These are phyloP conservation scores for Rutstroemia sp. DNA, from an alignment of 2,329 filamentous ascomycete genomes.

Conservation along the genomic window DNA sequence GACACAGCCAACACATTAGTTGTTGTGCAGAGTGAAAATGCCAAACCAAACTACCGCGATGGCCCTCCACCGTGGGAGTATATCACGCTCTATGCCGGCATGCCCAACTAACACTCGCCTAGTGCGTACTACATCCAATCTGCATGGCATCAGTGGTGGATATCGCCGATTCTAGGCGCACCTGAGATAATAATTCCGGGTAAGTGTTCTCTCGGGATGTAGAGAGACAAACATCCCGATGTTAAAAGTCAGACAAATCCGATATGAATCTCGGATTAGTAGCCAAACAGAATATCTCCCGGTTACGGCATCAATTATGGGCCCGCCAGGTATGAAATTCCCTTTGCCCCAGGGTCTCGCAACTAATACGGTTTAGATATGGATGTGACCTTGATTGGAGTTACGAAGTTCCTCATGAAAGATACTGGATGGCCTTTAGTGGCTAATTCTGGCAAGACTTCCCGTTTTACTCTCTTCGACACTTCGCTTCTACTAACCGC, in stretches of 20 bases:
- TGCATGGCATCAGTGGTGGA: neutral
- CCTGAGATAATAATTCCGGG: neutral
- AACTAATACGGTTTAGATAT: neutral
- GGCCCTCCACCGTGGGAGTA: neutral
- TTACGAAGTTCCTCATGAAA: neutral
- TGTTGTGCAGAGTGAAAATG: neutral
- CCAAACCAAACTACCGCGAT: neutral
- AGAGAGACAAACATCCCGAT: neutral
- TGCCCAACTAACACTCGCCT: neutral
- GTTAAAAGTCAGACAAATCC: neutral
- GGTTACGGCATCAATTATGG: neutral
- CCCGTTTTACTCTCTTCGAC: too few species aligned
- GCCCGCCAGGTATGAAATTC: neutral
- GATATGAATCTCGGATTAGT: conserved; percentile 1
- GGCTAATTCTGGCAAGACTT: neutral
- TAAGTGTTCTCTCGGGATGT: neutral
- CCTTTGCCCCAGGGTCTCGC: neutral
- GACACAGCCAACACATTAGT: neutral
- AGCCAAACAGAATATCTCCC: conserved; percentile 1
- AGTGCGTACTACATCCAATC: neutral
- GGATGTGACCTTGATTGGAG: neutral
- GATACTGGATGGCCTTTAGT: neutral
- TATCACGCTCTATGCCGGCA: neutral
- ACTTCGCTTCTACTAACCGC: too few species aligned
- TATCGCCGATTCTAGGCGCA: neutral